Evolutionary conservation across 1,284 basidiomycete genomes (phyloP).

Genomic region (Cutaneotrichosporon cutaneum): DNA sequence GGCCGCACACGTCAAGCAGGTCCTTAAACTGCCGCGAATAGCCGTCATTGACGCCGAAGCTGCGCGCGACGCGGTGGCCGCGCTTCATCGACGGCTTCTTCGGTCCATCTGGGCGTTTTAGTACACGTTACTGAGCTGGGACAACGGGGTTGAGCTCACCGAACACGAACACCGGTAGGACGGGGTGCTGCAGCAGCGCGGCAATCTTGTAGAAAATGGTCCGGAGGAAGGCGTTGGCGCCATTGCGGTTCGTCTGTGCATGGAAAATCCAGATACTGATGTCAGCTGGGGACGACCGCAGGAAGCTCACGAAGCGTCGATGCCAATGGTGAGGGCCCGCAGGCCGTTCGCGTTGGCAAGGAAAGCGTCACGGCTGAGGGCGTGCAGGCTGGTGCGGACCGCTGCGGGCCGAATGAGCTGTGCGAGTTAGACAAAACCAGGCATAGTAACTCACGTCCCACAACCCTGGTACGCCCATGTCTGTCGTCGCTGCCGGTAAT

Average conservation of each 20-base stretch:
- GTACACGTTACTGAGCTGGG: not conserved
- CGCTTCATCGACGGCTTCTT: slow-evolving; percentile 78
- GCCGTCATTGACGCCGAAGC: slow-evolving; percentile 58
- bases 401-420: slow-evolving; percentile 49
- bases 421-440: not conserved
- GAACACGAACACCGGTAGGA: slow-evolving; percentile 89
- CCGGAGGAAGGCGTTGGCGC: slow-evolving; percentile 56
- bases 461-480: slow-evolving; percentile 53
- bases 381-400: slow-evolving; percentile 36
- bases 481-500: not conserved
- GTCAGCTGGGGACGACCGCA: not conserved
- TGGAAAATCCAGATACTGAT: slow-evolving; percentile 57
- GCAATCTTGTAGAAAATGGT: slow-evolving; percentile 60
- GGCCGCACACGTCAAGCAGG: slow-evolving; percentile 83
- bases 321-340: slow-evolving; percentile 51
- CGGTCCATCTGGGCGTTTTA: slow-evolving; percentile 63
- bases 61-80: slow-evolving; percentile 57
- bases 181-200: slow-evolving; percentile 70
- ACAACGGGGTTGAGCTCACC: slow-evolving; percentile 46
- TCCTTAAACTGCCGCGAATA: slow-evolving; percentile 62
- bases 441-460: slow-evolving; percentile 51
- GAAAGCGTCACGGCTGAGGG: slow-evolving; percentile 45
- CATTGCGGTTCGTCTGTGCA: slow-evolving; percentile 47
- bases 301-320: slow-evolving; percentile 53
- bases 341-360: slow-evolving; percentile 41